phyloP scores from a whole-genome alignment of 345 rosid genomes.

The Passiflora organensis region DNA sequence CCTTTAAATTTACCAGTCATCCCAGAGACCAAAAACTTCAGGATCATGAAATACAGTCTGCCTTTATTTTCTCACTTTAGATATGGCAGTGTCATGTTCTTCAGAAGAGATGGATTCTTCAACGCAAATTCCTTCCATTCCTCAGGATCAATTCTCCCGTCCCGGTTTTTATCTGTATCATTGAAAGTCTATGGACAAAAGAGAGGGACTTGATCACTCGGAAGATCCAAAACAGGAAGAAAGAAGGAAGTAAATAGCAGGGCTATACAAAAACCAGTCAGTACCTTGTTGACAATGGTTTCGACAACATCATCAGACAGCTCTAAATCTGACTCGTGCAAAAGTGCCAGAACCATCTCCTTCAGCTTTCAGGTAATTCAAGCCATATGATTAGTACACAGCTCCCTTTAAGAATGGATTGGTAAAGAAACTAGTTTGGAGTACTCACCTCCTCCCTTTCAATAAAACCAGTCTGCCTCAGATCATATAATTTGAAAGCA shows the following conservation, averaged over 20 bases:
- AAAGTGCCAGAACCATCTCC: constrained; percentile 36
- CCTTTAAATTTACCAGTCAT: too few species aligned
- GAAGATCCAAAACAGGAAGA: too few species aligned
- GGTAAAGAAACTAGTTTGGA: neutral
- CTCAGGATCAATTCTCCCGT: constrained; percentile 38
- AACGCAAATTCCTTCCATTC: constrained; percentile 35
- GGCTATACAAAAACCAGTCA: too few species aligned
- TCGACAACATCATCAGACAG: constrained; percentile 36
- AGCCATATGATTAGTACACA: neutral
- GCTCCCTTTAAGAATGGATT: neutral
- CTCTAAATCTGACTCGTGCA: constrained; percentile 38
- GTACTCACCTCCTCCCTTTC: constrained; percentile 38
- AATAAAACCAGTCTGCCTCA: constrained; percentile 59
- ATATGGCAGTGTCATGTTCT: constrained; percentile 44
- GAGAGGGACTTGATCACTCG: too few species aligned
- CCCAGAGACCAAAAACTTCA: too few species aligned
- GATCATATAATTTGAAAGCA: constrained; percentile 48
- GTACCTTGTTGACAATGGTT: constrained; percentile 37
- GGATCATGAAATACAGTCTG: too few species aligned
- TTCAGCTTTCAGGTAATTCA: constrained; percentile 23
- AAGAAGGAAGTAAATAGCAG: too few species aligned
- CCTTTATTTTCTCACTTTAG: too few species aligned
- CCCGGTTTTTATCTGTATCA: constrained; percentile 37
- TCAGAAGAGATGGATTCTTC: constrained; percentile 34
- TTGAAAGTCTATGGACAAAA: constrained; percentile 41